Percentiles rank a stretch among this genome's conserved stretches.
phyloP scores from a whole-genome alignment of 371 early-diverging fungal species.

The Coemansia linderi region DNA sequence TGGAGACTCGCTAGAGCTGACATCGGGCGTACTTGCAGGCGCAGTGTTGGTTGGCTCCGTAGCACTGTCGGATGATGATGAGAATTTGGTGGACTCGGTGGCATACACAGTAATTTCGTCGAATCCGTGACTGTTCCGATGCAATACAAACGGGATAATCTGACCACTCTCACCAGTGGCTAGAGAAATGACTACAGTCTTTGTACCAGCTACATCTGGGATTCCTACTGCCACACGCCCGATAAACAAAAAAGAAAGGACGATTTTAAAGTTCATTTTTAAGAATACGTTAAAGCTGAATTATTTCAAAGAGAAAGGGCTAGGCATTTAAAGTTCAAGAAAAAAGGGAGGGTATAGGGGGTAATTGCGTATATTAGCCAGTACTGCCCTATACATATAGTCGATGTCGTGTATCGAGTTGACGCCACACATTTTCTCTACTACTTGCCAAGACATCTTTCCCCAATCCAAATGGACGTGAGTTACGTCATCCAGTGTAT shows the following conservation, averaged over 20 bases:
- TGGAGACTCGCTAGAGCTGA: not conserved
- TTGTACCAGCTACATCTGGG: conserved; percentile 35
- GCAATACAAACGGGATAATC: conserved; percentile 31
- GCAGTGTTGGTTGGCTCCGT: not conserved
- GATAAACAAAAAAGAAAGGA: not conserved
- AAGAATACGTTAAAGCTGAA: not conserved
- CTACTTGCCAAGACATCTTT: not conserved
- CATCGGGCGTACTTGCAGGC: not conserved
- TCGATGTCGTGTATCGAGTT: not conserved
- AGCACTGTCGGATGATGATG: not conserved
- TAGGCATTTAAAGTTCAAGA: not conserved
- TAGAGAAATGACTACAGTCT: conserved; percentile 37
- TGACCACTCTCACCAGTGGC: conserved; percentile 31
- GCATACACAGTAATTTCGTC: not conserved
- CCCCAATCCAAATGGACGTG: not conserved
- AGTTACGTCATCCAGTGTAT: conserved; percentile 4
- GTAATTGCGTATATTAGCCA: not conserved
- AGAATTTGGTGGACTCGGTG: not conserved
- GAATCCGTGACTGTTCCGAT: conserved; percentile 21
- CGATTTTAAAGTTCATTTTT: not conserved
- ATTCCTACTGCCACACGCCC: conserved; percentile 8
- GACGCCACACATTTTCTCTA: conserved; percentile 3
- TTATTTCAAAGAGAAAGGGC: not conserved
- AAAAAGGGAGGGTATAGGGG: not conserved
- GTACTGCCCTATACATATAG: not conserved